These are phyloP conservation scores for Fennellomyces sp. DNA, from an alignment of 371 early-diverging fungal genomes.

Conservation along the genomic window DNA sequence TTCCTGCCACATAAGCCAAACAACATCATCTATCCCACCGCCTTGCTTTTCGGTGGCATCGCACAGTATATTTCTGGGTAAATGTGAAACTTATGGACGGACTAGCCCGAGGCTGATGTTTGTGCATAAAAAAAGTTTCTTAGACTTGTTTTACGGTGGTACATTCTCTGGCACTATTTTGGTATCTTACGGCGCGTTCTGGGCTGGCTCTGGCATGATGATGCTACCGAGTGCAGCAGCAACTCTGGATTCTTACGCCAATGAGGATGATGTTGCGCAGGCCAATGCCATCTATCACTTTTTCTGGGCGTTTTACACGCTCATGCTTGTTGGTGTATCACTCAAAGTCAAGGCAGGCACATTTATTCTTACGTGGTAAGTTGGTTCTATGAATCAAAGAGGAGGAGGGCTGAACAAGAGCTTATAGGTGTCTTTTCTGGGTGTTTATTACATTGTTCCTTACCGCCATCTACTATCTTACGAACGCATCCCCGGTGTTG, in stretches of 20 bases:
- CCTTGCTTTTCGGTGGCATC: conserved; percentile 29
- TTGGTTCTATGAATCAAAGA: neutral
- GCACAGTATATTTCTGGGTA: conserved; percentile 31
- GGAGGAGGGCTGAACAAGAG: too few species aligned
- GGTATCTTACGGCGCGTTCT: conserved; percentile 40
- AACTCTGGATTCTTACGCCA: conserved; percentile 24
- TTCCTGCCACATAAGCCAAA: conserved; percentile 22
- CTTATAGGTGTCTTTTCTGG: conserved; percentile 11
- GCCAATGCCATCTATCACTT: conserved; percentile 38
- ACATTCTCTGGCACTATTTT: conserved; percentile 34
- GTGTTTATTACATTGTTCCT: conserved; percentile 12
- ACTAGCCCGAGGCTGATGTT: too few species aligned
- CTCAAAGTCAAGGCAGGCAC: conserved; percentile 34
- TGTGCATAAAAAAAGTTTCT: conserved; percentile 10
- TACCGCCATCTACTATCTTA: conserved; percentile 8
- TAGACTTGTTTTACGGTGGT: conserved; percentile 25
- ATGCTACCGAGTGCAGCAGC: conserved; percentile 35
- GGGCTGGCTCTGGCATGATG: conserved; percentile 24
- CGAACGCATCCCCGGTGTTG: neutral
- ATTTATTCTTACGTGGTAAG: conserved; percentile 29
- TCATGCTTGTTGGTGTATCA: conserved; percentile 40
- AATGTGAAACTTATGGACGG: too few species aligned
- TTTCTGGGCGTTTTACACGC: conserved; percentile 44
- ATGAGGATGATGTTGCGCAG: conserved; percentile 26
- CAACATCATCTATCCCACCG: conserved; percentile 20